Evolutionary conservation across 1,284 basidiomycete species (phyloP), one percentile per base, ranked within the genome.

Genomic region (Tylopilus sp.): DNA sequence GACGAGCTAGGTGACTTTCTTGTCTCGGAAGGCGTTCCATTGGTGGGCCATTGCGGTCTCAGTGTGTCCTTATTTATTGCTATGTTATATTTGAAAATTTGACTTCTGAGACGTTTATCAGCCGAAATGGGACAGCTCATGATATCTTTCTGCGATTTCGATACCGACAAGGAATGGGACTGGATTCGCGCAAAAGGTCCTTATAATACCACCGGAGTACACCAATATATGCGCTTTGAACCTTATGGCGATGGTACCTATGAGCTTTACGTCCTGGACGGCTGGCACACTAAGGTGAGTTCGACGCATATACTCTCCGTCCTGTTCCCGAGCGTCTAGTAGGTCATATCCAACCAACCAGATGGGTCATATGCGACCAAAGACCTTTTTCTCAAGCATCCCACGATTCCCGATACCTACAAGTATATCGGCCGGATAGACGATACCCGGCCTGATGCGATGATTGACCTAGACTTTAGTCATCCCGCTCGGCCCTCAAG

Each of bases 291-390:
- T 2, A 87, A 88, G 75, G 85, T 81, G 63, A 38, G 66, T 57
- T 12, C 60, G 33, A 39, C 36, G 19, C 53, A 51, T 54, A 19
- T 18, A 39, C 33, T 53, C 19, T 16, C 61, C 49, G 16, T 38
- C 22, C 22, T 36, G 18, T 3, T 32, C n/a, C 57, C 57, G 38
- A 69, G 2, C 22, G 1, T 49, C 9, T 54, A 32, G 15, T 56
- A 80, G 77, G 77, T 79, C 67, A 77, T 84, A 74, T 82, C 81
- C 39, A 90, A 90, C 73, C 80, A 85, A 41, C 82, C 84, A 0
- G 88, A 91, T 65, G 85, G 85, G 0, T 85, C 86, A 10, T 91
- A 88, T 69, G 86, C 86, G 3, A 89, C 87, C 13, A 87, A 85
- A 62, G 90, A 91, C 68, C 79, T 90, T 18, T 87, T 90, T 65